Percentiles rank a stretch among this genome's conserved stretches.
Conservation (phyloP, 768 basidiomycete genomes). For the Pleurotus sapidus region DNA sequence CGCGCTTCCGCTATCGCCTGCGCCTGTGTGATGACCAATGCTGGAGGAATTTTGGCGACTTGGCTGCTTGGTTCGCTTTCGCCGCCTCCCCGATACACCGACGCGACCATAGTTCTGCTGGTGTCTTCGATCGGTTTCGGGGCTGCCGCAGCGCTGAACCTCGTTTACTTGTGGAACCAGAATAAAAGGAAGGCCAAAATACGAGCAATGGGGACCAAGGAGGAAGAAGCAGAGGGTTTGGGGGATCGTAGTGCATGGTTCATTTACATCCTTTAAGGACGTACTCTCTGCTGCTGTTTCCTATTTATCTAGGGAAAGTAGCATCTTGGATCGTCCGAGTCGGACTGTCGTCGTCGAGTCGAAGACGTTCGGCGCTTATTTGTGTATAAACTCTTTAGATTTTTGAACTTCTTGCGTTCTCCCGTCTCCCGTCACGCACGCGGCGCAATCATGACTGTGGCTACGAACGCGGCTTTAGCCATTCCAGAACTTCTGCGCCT, state of each 20-base stretch:
- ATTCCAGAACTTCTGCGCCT: too few relatives aligned
- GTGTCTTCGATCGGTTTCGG: background rate
- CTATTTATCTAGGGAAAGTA: too few relatives aligned
- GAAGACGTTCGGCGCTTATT: too few relatives aligned
- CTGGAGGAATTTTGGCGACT: conserved; percentile 38
- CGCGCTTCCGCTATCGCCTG: conserved; percentile 39
- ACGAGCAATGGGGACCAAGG: conserved; percentile 13
- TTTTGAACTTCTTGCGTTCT: too few relatives aligned
- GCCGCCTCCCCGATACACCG: conserved; percentile 28
- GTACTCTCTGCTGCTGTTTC: too few relatives aligned
- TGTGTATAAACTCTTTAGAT: too few relatives aligned
- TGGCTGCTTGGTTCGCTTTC: conserved; percentile 38
- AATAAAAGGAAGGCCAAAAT: conserved; percentile 17
- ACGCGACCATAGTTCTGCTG: background rate
- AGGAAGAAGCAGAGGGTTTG: conserved; percentile 20
- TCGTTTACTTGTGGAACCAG: background rate
- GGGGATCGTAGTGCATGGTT: conserved; percentile 33
- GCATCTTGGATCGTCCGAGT: too few relatives aligned
- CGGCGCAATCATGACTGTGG: too few relatives aligned
- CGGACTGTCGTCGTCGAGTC: too few relatives aligned
- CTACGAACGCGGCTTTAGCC: too few relatives aligned
- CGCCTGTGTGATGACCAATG: conserved; percentile 29
- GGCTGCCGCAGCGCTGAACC: background rate
- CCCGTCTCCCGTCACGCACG: too few relatives aligned
- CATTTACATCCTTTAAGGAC: conserved; percentile 22